Conservation (phyloP, 2,329 filamentous ascomycete species). For the Phaeosphaeriaceae sp. region DNA sequence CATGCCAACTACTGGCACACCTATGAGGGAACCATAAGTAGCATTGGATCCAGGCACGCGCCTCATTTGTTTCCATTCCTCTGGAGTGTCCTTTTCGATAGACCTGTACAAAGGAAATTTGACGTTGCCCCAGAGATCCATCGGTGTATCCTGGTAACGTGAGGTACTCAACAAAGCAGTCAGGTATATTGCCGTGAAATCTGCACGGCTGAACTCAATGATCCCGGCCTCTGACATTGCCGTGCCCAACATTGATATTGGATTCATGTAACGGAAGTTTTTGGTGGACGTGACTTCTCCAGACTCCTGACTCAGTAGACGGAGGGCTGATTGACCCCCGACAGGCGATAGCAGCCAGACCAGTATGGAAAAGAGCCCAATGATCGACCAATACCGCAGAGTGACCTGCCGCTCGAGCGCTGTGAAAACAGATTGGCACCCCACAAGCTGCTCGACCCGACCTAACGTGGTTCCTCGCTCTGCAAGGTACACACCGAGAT, state of each 20-base stretch:
- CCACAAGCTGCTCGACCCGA: conserved; percentile 35
- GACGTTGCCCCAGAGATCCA: conserved; percentile 39
- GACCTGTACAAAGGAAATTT: conserved; percentile 33
- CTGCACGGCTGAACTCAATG: no score
- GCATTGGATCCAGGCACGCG: conserved; percentile 12
- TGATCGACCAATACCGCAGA: conserved; percentile 29
- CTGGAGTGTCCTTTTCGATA: no score
- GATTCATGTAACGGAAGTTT: conserved; percentile 28
- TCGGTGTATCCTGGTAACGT: conserved; percentile 25
- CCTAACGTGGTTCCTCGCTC: conserved; percentile 41
- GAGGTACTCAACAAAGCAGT: conserved; percentile 33
- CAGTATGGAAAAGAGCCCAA: conserved; percentile 31
- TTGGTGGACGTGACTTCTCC: conserved; percentile 14
- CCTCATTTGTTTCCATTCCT: no score
- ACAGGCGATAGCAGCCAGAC: conserved; percentile 40
- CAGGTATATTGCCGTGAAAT: conserved; percentile 29
- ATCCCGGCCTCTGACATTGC: no score
- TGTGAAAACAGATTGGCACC: conserved; percentile 38
- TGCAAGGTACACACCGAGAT: conserved; percentile 32
- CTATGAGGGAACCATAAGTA: conserved; percentile 36
- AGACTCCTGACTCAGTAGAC: conserved; percentile 25
- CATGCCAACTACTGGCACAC: conserved; percentile 25
- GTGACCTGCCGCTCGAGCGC: conserved; percentile 39
- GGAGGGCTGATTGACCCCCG: conserved; percentile 39
- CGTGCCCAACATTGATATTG: conserved; percentile 4